These are phyloP conservation scores for Mitragyna speciosa DNA, from an alignment of 257 asterid genomes.

Conservation along the genomic window DNA sequence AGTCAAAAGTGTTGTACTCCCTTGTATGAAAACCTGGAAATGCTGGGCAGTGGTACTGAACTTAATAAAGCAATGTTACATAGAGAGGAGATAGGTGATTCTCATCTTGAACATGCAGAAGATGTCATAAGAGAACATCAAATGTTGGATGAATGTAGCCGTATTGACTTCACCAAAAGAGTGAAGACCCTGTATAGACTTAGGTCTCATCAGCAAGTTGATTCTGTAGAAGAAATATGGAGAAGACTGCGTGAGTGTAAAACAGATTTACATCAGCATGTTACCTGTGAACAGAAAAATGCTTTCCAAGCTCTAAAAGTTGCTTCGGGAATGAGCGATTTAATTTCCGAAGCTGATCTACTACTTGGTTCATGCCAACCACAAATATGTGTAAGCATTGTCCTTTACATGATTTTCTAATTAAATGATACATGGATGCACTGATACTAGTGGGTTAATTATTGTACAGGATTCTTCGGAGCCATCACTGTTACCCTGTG, in stretches of 20 bases:
- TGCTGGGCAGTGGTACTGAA: constrained; percentile 35
- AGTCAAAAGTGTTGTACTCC: constrained; percentile 22
- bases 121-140: constrained; percentile 47
- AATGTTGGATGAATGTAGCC: constrained; percentile 85
- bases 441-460: neutral
- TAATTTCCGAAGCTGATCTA: constrained; percentile 79
- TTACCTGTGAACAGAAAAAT: constrained; percentile 69
- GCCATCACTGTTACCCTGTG: constrained; percentile 36
- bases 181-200: constrained; percentile 31
- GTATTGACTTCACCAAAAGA: constrained; percentile 45
- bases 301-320: constrained; percentile 41
- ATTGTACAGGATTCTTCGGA: constrained; percentile 61
- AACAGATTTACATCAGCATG: constrained; percentile 40
- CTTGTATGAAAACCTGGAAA: constrained; percentile 31
- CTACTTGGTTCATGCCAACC: constrained; percentile 57
- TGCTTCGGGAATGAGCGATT: constrained; percentile 52
- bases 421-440: neutral
- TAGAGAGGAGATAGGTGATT: constrained; percentile 67
- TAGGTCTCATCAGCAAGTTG: constrained; percentile 30
- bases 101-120: constrained; percentile 45
- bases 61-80: constrained; percentile 24
- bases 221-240: constrained; percentile 74
- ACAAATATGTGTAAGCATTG: constrained; percentile 48
- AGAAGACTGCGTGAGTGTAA: constrained; percentile 47
- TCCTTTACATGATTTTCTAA: constrained; percentile 2